Evolutionary conservation across 106 monocot genomes (phyloP).

Genomic region (Platanthera guangdongensis): DNA sequence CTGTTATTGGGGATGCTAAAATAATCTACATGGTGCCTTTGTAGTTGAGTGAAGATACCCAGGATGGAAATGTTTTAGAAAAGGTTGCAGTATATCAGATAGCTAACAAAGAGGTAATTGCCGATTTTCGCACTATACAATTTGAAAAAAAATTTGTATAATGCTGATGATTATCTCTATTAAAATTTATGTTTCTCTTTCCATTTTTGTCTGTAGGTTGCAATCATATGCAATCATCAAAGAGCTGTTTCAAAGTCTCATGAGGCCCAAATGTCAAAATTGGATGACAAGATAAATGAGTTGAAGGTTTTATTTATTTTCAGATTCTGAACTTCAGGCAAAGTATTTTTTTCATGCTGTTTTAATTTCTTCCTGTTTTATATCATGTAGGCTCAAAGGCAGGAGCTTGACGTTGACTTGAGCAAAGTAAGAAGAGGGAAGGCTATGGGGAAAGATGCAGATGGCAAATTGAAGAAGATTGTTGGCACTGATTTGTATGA

Average conservation of each 20-base stretch:
- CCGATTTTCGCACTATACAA: not conserved
- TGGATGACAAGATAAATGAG: slow-evolving; percentile 78
- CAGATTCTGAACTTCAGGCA: not conserved
- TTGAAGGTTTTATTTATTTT: slow-evolving; percentile 43
- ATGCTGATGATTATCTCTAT: slow-evolving; percentile 4
- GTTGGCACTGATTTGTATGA: slow-evolving; percentile 67
- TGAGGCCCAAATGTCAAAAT: slow-evolving; percentile 72
- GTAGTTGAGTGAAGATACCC: slow-evolving; percentile 75
- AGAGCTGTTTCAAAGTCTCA: slow-evolving; percentile 85
- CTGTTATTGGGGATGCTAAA: not conserved
- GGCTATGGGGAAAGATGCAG: slow-evolving; percentile 55
- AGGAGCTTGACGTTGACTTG: slow-evolving; percentile 68
- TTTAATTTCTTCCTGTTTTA: not conserved
- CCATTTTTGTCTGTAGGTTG: slow-evolving; percentile 39
- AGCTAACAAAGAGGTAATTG: slow-evolving; percentile 86
- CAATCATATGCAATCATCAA: slow-evolving; percentile 96
- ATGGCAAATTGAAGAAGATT: slow-evolving; percentile 68
- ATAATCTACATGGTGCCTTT: not conserved
- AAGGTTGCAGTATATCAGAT: slow-evolving; percentile 80
- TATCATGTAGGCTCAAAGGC: slow-evolving; percentile 37
- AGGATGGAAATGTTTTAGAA: slow-evolving; percentile 48
- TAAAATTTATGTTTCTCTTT: not conserved
- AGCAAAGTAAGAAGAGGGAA: slow-evolving; percentile 71
- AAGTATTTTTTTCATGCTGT: not conserved
- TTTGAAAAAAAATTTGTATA: not conserved